Conservation (phyloP, 441 rosid species). For the Gossypium davidsonii region DNA sequence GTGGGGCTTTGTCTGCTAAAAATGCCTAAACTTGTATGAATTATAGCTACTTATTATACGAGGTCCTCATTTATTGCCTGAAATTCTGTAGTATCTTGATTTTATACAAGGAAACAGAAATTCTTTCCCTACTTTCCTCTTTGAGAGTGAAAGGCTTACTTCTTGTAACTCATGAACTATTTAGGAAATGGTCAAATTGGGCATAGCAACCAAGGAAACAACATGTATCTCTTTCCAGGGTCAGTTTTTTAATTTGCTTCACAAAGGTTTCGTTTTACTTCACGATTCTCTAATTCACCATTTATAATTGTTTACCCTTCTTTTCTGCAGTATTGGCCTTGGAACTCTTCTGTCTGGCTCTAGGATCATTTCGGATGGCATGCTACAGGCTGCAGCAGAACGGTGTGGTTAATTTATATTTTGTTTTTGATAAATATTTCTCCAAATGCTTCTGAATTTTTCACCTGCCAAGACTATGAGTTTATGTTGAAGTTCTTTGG, state of each 20-base stretch:
- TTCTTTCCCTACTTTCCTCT: not conserved
- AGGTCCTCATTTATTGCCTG: not conserved
- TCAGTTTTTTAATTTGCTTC: slow-evolving; percentile 30
- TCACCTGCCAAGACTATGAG: not conserved
- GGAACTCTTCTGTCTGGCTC: slow-evolving; percentile 96
- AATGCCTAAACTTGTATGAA: not conserved
- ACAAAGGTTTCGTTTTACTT: not conserved
- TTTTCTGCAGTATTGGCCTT: slow-evolving; percentile 76
- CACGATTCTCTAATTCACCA: not conserved
- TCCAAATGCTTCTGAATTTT: not conserved
- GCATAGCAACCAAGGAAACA: slow-evolving; percentile 97
- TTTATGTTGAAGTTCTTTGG: not conserved
- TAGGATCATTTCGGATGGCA: slow-evolving; percentile 82
- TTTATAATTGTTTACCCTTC: slow-evolving; percentile 2
- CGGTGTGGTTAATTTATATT: slow-evolving; percentile 35
- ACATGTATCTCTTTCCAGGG: slow-evolving; percentile 99
- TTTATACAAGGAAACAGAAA: not conserved
- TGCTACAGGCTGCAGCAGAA: slow-evolving; percentile 99
- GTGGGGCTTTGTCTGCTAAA: not conserved
- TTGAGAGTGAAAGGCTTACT: slow-evolving; percentile 9
- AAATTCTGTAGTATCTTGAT: slow-evolving; percentile 11
- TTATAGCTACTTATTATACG: not conserved
- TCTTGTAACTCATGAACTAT: slow-evolving; percentile 18
- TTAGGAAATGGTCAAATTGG: slow-evolving; percentile 74
- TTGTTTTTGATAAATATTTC: not conserved